These are phyloP conservation scores for Pythium vanterpoolii DNA, from an alignment of 352 stramenopile species.

Conservation along the genomic window DNA sequence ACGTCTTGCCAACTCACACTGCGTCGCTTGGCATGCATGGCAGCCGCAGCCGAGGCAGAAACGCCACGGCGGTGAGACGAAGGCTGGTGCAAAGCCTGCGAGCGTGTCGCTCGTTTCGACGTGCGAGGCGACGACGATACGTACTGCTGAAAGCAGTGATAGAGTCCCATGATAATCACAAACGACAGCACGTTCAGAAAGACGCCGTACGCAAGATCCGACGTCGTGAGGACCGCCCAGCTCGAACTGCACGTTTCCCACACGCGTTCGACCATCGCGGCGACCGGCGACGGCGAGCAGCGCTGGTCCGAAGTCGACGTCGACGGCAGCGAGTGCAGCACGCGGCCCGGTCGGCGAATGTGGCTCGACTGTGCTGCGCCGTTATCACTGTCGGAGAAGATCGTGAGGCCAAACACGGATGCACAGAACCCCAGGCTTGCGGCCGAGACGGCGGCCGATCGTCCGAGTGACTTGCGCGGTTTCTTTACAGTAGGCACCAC, in stretches of 20 bases:
- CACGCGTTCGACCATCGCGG: slow-evolving; percentile 31
- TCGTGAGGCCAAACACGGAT: slow-evolving; percentile 75
- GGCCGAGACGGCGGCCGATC: slow-evolving; percentile 35
- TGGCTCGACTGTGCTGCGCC: slow-evolving; percentile 30
- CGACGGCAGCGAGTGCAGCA: slow-evolving; percentile 57
- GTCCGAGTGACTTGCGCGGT: slow-evolving; percentile 19
- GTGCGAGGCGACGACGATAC: neutral
- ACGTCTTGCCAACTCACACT: slow-evolving; percentile 32
- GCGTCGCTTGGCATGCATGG: slow-evolving; percentile 19
- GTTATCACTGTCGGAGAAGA: slow-evolving; percentile 58
- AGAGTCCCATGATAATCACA: slow-evolving; percentile 57
- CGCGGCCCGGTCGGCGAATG: slow-evolving; percentile 50
- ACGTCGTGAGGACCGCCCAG: slow-evolving; percentile 54
- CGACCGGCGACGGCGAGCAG: slow-evolving; percentile 30
- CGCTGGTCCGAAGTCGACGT: slow-evolving; percentile 20
- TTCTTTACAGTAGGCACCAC: slow-evolving; percentile 28
- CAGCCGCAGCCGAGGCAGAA: neutral
- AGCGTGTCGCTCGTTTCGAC: slow-evolving; percentile 6
- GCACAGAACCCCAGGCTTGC: slow-evolving; percentile 63
- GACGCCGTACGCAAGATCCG: slow-evolving; percentile 59
- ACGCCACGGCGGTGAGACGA: neutral
- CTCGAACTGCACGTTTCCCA: slow-evolving; percentile 34
- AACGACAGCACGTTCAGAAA: slow-evolving; percentile 74
- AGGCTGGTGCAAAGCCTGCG: slow-evolving; percentile 3
- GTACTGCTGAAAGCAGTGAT: slow-evolving; percentile 52